A percentile compares a stretch with the other conserved stretches of the same genome.
Evolutionary conservation across 768 basidiomycete genomes (phyloP).

Genomic region (Boletellus ananiceps): DNA sequence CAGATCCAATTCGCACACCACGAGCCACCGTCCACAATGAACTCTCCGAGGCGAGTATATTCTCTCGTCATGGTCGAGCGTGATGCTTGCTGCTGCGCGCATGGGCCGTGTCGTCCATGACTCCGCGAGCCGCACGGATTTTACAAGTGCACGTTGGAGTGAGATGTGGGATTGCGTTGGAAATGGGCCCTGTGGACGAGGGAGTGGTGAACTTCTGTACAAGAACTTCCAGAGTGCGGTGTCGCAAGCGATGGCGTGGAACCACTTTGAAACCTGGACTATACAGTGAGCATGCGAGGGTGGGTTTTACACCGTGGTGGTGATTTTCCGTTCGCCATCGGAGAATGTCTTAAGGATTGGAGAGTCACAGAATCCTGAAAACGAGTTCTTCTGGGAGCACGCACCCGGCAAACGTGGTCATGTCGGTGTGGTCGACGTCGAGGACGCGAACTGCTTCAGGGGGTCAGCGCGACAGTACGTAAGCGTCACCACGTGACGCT

Average conservation of each 20-base stretch:
- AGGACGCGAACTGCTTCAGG: too few species aligned
- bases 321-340: neutral
- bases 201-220: neutral
- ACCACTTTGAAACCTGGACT: constrained; percentile 5
- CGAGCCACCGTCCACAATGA: constrained; percentile 4
- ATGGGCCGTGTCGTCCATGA: constrained; percentile 4
- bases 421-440: too few species aligned
- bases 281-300: neutral
- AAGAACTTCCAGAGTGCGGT: neutral
- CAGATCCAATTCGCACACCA: neutral
- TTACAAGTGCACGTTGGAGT: constrained; percentile 3
- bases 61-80: neutral
- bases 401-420: too few species aligned
- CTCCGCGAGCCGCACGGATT: neutral
- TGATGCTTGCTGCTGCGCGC: neutral
- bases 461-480: too few species aligned
- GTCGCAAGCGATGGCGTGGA: neutral
- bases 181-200: neutral
- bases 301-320: neutral
- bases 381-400: neutral
- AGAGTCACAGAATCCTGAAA: neutral
- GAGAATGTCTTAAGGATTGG: neutral
- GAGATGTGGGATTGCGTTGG: neutral
- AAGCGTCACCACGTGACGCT: too few species aligned
- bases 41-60: too few species aligned